These are phyloP conservation scores for Peterozyma xylosa DNA, from an alignment of 805 yeast genomes.

Conservation along the genomic window DNA sequence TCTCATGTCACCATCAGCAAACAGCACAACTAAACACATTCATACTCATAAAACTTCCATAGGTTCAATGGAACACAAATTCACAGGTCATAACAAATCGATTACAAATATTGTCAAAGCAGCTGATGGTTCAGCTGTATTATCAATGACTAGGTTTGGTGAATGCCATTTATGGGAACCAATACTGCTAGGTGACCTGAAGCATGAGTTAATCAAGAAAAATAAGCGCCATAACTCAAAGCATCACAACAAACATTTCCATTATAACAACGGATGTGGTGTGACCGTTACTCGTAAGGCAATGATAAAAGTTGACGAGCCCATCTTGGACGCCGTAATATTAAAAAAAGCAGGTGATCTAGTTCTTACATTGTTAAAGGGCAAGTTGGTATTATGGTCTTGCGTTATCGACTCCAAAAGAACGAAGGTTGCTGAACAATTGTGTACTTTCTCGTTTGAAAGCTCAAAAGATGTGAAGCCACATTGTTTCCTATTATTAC, in stretches of 20 bases:
- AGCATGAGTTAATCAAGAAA: neutral
- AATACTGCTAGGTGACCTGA: slow-evolving; percentile 16
- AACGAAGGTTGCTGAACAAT: slow-evolving; percentile 15
- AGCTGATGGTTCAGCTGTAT: slow-evolving; percentile 50
- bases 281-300: slow-evolving; percentile 27
- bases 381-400: slow-evolving; percentile 52
- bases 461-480: slow-evolving; percentile 8
- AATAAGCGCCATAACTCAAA: neutral
- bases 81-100: slow-evolving; percentile 85
- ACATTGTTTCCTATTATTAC: slow-evolving; percentile 25
- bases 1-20: too few relatives aligned
- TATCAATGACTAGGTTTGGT: slow-evolving; percentile 54
- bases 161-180: slow-evolving; percentile 60
- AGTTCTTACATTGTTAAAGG: slow-evolving; percentile 37
- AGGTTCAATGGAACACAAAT: slow-evolving; percentile 40
- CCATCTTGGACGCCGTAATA: slow-evolving; percentile 40
- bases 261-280: slow-evolving; percentile 3
- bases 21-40: too few relatives aligned
- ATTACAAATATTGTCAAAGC: slow-evolving; percentile 62
- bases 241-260: slow-evolving; percentile 4
- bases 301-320: slow-evolving; percentile 31
- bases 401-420: slow-evolving; percentile 26
- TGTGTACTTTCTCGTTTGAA: neutral
- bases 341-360: slow-evolving; percentile 35
- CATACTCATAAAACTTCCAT: slow-evolving; percentile 6